Evolutionary conservation across 768 basidiomycete species (phyloP), one percentile per base, ranked within the genome.

Genomic region (Mycena metata): DNA sequence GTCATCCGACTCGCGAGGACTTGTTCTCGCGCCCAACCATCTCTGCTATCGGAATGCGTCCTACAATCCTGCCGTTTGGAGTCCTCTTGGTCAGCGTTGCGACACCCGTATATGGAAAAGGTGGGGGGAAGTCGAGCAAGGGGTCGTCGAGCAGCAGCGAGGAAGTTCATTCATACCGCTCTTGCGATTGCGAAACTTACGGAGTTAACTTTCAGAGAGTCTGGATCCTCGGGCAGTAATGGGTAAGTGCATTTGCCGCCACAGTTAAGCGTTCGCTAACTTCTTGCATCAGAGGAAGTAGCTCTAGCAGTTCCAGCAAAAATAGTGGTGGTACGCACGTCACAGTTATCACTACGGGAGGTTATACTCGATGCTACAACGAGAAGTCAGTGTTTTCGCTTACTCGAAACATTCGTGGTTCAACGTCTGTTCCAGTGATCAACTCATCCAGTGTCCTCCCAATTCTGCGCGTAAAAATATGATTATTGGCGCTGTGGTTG

Each of bases 401-500:
- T 30, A 6, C 30, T 6, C 30, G 6, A 30, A 30, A 6, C 30
- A 30, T 30, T 30, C 30, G 30, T 30, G 39, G 39, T 24, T 24
- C 35, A 33, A 3, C 6, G 3, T 33, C 23, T 2, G 26, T 26
- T 35, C 12, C 30, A 68, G 67, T 35, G 43, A 57, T 17, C 26
- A 62, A 42, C 26, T 58, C 7, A 59, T 68, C 17, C 46, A 9
- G 1, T 68, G 67, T n/a, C 67, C 66, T 36, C 46, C 60, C 2
- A 61, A 52, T 33, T 66, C 65, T 6, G 49, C 60, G 8, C 60
- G 60, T 0, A 63, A 17, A 52, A 57, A 59, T 15, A 17, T 63
- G 26, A 68, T 68, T 19, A 50, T 68, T 21, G 65, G 65, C 12
- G 65, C 65, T 1, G 65, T 66, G 13, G 15, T 66, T 6, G 65